Percentiles rank a stretch among this genome's conserved stretches.
Evolutionary conservation across 2,329 filamentous ascomycete genomes (phyloP).

Genomic region (Cladophialophora bantiana): DNA sequence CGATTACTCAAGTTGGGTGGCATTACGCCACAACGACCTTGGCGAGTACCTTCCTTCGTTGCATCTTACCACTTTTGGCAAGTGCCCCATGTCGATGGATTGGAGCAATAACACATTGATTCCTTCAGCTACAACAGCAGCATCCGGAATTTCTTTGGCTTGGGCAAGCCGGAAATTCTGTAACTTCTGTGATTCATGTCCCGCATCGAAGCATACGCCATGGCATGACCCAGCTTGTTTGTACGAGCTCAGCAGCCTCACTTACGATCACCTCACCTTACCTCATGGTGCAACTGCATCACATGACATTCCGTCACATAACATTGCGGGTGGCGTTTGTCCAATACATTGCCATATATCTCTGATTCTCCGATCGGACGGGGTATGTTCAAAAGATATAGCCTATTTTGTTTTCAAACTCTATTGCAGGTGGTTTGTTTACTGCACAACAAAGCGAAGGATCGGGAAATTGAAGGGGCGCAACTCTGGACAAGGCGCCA

Average conservation of each 20-base stretch:
- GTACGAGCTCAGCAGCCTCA: background rate
- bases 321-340: conserved; percentile 14
- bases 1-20: conserved; percentile 12
- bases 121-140: background rate
- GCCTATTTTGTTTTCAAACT: conserved; percentile 10
- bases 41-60: conserved; percentile 2
- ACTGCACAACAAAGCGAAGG: background rate
- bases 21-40: conserved; percentile 9
- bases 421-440: background rate
- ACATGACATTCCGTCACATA: conserved; percentile 10
- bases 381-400: conserved; percentile 13
- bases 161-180: background rate
- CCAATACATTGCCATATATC: conserved; percentile 2
- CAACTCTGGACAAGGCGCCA: background rate
- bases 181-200: background rate
- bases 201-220: background rate
- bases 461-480: background rate
- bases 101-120: background rate
- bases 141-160: background rate
- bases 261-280: background rate
- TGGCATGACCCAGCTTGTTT: background rate
- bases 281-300: conserved; percentile 16
- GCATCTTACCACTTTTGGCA: conserved; percentile 6
- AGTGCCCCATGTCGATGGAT: background rate
- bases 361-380: background rate